Evolutionary conservation across 306 rosid genomes (phyloP).

Genomic region (Biancaea sappan): DNA sequence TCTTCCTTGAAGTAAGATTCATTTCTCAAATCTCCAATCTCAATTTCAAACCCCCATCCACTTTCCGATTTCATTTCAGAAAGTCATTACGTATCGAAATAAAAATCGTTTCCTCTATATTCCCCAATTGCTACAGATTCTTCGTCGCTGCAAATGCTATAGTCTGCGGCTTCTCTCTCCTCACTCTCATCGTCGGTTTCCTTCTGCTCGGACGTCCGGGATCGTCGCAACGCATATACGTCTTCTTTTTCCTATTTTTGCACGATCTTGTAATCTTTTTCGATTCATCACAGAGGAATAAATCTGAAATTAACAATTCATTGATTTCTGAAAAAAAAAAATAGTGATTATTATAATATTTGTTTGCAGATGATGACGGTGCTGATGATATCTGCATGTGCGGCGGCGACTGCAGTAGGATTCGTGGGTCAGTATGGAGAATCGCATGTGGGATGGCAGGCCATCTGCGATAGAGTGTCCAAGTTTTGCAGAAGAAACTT

Average conservation of each 20-base stretch:
- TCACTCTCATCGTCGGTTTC: conserved; percentile 38
- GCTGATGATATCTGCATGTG: conserved; percentile 64
- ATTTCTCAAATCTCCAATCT: no score
- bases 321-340: not conserved
- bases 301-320: not conserved
- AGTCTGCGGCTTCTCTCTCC: conserved; percentile 46
- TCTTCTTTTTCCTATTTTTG: conserved; percentile 46
- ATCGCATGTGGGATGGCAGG: conserved; percentile 50
- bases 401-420: conserved; percentile 69
- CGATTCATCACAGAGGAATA: not conserved
- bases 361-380: conserved; percentile 51
- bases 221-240: conserved; percentile 12
- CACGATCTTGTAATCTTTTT: conserved; percentile 53
- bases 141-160: conserved; percentile 57
- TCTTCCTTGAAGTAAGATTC: conserved; percentile 56
- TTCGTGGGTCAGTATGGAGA: conserved; percentile 70
- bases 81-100: not conserved
- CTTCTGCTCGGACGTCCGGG: conserved; percentile 32
- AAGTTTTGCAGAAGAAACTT: conserved; percentile 58
- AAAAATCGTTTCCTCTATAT: not conserved
- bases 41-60: conserved; percentile 12
- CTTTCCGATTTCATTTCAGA: not conserved
- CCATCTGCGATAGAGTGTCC: conserved; percentile 52
- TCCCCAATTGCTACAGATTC: conserved; percentile 43
- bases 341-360: not conserved